A percentile compares a stretch with the other conserved stretches of the same genome.
These are phyloP conservation scores for Pythium folliculosum DNA, from an alignment of 352 stramenopile species.

Conservation along the genomic window DNA sequence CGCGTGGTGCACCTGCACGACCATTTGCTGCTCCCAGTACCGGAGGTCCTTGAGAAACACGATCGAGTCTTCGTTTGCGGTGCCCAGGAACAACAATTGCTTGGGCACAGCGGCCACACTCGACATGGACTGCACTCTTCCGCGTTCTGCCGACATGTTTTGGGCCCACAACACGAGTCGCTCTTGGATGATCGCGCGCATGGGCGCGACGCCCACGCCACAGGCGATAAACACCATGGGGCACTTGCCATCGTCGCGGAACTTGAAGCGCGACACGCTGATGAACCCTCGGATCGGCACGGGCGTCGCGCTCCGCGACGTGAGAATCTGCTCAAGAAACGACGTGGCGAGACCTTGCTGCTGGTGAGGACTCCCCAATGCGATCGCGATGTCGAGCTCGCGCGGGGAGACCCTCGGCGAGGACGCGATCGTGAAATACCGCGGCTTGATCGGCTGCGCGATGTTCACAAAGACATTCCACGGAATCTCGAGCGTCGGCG, in stretches of 20 bases:
- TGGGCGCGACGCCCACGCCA: conserved; percentile 91
- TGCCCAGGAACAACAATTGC: conserved; percentile 41
- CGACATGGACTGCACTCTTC: not conserved
- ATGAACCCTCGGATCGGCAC: conserved; percentile 89
- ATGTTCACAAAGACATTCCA: conserved; percentile 86
- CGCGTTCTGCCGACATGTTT: not conserved
- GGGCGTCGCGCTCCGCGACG: conserved; percentile 33
- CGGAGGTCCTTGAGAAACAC: conserved; percentile 42
- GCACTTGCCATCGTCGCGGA: conserved; percentile 63
- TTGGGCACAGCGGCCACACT: conserved; percentile 1
- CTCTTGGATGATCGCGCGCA: conserved; percentile 45
- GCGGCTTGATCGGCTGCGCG: conserved; percentile 82
- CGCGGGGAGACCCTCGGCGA: conserved; percentile 71
- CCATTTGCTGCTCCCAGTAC: conserved; percentile 31
- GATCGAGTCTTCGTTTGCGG: conserved; percentile 30
- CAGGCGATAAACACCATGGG: conserved; percentile 93
- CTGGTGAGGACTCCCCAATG: conserved; percentile 60
- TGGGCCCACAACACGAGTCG: conserved; percentile 18
- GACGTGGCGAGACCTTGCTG: conserved; percentile 33
- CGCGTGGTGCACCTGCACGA: conserved; percentile 34
- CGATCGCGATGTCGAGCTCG: conserved; percentile 87
- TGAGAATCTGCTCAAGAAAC: conserved; percentile 31
- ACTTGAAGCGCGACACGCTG: conserved; percentile 85
- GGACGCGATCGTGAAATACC: conserved; percentile 94
- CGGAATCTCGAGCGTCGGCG: conserved; percentile 44